phyloP scores from a whole-genome alignment of 1,139 yeast genomes.

The Yamadazyma oceani region DNA sequence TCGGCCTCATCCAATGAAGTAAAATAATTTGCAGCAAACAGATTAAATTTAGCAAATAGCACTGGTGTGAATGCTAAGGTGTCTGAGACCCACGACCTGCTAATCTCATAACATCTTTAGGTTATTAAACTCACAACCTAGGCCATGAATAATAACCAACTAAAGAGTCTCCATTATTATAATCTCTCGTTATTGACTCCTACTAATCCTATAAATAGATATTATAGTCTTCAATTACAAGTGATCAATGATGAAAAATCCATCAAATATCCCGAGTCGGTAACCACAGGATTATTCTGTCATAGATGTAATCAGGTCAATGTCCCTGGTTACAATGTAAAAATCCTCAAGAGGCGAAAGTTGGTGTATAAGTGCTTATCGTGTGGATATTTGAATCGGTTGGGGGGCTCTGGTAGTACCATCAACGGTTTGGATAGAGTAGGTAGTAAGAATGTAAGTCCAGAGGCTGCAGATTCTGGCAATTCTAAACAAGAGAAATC shows the following conservation, averaged over 20 bases:
- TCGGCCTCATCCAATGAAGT: too few species aligned
- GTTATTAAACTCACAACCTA: too few species aligned
- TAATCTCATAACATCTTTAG: too few species aligned
- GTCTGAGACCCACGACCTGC: too few species aligned
- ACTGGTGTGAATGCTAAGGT: too few species aligned
- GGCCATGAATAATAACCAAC: conserved; percentile 19
- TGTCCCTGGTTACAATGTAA: conserved; percentile 47
- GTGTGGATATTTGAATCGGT: conserved; percentile 10
- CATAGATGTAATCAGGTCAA: conserved; percentile 42
- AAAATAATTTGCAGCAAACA: too few species aligned
- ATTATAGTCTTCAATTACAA: conserved; percentile 26
- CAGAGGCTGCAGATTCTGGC: not conserved
- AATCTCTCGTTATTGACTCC: conserved; percentile 31
- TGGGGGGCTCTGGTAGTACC: conserved; percentile 4
- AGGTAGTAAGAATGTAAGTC: not conserved
- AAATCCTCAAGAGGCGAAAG: conserved; percentile 7
- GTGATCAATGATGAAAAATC: conserved; percentile 22
- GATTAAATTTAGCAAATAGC: too few species aligned
- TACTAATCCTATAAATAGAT: conserved; percentile 25
- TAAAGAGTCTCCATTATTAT: conserved; percentile 22
- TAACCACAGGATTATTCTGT: conserved; percentile 34
- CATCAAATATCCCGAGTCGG: conserved; percentile 28
- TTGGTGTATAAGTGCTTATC: conserved; percentile 16
- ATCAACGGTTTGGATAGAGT: too few species aligned
- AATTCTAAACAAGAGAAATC: not conserved